Evolutionary conservation across 2,329 filamentous ascomycete genomes (phyloP), one percentile per base, ranked within the genome.

Genomic region (Fusarium neocosmosporiellum): DNA sequence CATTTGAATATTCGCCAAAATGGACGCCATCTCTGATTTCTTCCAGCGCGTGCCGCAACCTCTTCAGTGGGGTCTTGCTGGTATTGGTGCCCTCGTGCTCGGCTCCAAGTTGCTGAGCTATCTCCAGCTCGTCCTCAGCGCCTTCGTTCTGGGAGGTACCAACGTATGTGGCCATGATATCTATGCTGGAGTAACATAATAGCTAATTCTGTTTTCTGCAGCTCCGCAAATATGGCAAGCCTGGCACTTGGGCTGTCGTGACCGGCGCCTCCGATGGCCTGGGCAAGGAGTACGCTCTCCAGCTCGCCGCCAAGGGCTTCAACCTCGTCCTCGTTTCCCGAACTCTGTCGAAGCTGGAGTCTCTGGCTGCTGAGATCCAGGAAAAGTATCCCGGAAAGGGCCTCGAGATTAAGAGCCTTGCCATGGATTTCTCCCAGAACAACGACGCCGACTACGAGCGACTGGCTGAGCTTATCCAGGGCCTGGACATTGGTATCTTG

Each of bases 231-330:
- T 98, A 97, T 84, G 96, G 95, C 75, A 93, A 93, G 77, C 94
- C 94, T 78, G 96, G 96, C 70, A 95, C 93, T 66, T 99, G 96
- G 95, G 96, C 94, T 34, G 90, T 99, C 63, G 89, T 99, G 43
- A 99, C 96, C 29, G 96, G 96, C 72, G 96, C 96, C 59, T 98
- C 95, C 13, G 96, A 99, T 83, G 97, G 96, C 73, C 91, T 99
- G 71, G 96, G 96, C 81, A 98, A 98, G 84, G 96, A 99, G 85
- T 99, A 94, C 81, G 94, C 96, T 39, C 88, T 93, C 34, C 95
- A 98, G 82, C 91, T 99, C 65, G 95, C 96, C 27, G 87, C 90
- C 70, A 95, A 96, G 81, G 95, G 95, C 78, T 99, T 96, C 90
- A 98, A 98, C 84, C 87, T 98, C 77, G 86, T 99, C 71, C 94